Percentiles rank a stretch among this genome's conserved stretches.
Evolutionary conservation across 2,329 filamentous ascomycete genomes (phyloP).

Genomic region (Botrytis hyacinthi): DNA sequence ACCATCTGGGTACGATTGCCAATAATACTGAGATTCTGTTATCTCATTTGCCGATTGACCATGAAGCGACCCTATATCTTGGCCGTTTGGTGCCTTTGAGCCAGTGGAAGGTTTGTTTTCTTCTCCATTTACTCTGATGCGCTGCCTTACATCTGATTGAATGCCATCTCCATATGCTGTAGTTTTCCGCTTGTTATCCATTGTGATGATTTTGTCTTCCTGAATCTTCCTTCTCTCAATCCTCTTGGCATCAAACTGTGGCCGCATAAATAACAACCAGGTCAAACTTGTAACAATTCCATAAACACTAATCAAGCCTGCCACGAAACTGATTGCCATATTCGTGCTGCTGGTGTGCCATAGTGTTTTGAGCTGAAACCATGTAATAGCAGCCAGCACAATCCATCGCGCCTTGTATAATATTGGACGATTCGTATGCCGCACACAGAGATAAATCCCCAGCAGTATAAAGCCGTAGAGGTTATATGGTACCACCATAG

Average conservation of each 20-base stretch:
- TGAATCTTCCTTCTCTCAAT: constrained; percentile 36
- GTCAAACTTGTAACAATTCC: constrained; percentile 49
- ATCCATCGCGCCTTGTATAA: constrained; percentile 51
- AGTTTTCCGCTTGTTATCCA: neutral
- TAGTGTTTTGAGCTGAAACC: constrained; percentile 47
- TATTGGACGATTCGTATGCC: constrained; percentile 51
- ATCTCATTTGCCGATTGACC: constrained; percentile 2
- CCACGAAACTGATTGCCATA: constrained; percentile 49
- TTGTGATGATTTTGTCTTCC: neutral
- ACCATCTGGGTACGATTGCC: constrained; percentile 57
- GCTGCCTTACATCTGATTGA: constrained; percentile 4
- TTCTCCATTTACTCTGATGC: constrained; percentile 24
- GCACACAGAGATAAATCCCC: constrained; percentile 54
- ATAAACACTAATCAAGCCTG: constrained; percentile 52
- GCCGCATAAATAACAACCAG: constrained; percentile 52
- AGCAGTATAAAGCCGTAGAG: constrained; percentile 49
- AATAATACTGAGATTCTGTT: constrained; percentile 51
- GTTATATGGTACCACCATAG: constrained; percentile 53
- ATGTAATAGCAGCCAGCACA: constrained; percentile 46
- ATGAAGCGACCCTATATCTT: neutral
- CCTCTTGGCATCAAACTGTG: constrained; percentile 57
- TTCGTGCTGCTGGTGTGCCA: constrained; percentile 49
- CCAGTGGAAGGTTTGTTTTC: neutral
- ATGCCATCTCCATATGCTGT: neutral
- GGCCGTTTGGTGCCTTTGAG: neutral